These are phyloP conservation scores for Ustilago cynodontis DNA, from an alignment of 1,284 basidiomycete genomes.

Conservation along the genomic window DNA sequence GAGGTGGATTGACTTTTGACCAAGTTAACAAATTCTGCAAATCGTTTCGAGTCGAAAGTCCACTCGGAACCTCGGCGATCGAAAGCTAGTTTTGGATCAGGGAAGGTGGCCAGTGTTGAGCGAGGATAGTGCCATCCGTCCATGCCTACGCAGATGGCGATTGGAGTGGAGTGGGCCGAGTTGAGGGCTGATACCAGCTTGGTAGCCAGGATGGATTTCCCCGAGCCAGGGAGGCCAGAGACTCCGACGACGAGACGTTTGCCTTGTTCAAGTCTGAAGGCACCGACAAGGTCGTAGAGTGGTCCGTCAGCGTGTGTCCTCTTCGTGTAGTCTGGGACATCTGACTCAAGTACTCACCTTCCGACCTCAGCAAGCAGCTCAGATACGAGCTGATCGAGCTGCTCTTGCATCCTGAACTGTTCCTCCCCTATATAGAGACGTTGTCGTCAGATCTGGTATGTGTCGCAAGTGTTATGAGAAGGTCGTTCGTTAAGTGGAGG, in stretches of 20 bases:
- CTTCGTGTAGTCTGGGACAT: background rate
- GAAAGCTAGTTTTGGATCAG: conserved; percentile 71
- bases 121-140: conserved; percentile 83
- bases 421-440: background rate
- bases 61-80: conserved; percentile 65
- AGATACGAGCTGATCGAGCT: conserved; percentile 18
- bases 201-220: conserved; percentile 81
- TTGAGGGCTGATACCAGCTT: conserved; percentile 72
- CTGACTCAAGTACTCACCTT: conserved; percentile 7
- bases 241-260: conserved; percentile 81
- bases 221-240: conserved; percentile 83
- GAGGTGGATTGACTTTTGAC: conserved; percentile 18
- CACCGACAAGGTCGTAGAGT: background rate
- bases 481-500: conserved; percentile 9
- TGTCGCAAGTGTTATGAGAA: background rate
- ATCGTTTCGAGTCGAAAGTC: conserved; percentile 64
- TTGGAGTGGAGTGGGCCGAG: conserved; percentile 30
- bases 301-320: background rate
- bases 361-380: conserved; percentile 14
- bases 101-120: conserved; percentile 76
- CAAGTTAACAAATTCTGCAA: conserved; percentile 54
- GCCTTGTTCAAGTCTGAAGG: conserved; percentile 72
- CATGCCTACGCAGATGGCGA: conserved; percentile 78
- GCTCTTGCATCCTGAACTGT: conserved; percentile 21
- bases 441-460: background rate